Evolutionary conservation across 495 filamentous ascomycete species (phyloP).

Genomic region (Cercophora sp.): DNA sequence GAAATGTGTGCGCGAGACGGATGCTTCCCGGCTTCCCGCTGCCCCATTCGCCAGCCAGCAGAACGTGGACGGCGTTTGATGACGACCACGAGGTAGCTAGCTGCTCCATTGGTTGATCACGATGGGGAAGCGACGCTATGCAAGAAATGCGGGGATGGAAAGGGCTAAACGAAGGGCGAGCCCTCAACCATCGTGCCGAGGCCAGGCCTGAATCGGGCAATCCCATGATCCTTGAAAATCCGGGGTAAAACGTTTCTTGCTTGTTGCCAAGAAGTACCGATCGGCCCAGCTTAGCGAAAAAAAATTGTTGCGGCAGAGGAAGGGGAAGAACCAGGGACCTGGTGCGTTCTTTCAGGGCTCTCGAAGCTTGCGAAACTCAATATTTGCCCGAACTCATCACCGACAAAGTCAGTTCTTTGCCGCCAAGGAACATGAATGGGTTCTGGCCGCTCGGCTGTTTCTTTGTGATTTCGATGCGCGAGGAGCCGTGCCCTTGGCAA

Average conservation of each 20-base stretch:
- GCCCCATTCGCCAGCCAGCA: constrained; percentile 1
- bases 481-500: too few relatives aligned
- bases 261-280: background rate
- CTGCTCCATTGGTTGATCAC: background rate
- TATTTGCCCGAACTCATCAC: background rate
- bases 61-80: too few relatives aligned
- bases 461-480: too few relatives aligned
- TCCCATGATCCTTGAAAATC: constrained; percentile 16
- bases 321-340: background rate
- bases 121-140: background rate
- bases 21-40: background rate
- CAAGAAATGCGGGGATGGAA: constrained; percentile 13
- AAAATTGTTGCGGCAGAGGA: background rate
- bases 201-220: constrained; percentile 1
- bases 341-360: background rate
- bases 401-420: background rate
- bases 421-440: background rate
- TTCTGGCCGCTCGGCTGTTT: background rate
- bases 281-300: too few relatives aligned
- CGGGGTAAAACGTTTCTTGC: constrained; percentile 13
- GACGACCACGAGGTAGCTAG: background rate
- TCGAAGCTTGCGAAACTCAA: background rate
- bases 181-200: background rate
- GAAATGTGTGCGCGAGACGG: background rate
- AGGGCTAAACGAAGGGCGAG: too few relatives aligned